Percentiles rank a stretch among this genome's conserved stretches.
Evolutionary conservation across 768 basidiomycete species (phyloP).

Genomic region (Chalciporus sphaerocephalus): DNA sequence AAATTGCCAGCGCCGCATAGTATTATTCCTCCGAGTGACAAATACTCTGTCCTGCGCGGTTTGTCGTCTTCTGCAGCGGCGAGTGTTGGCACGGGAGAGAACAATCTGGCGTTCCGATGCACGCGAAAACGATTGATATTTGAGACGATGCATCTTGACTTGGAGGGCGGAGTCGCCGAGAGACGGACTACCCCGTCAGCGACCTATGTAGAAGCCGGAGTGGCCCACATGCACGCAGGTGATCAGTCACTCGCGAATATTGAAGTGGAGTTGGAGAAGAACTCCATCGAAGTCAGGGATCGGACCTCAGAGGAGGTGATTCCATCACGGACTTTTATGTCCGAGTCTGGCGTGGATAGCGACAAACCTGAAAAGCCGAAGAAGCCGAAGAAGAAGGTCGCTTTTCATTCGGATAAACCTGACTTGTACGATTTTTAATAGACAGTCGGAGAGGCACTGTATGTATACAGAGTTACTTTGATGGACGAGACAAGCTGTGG

Average conservation of each 20-base stretch:
- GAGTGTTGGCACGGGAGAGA: constrained; percentile 75
- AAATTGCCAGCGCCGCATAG: constrained; percentile 71
- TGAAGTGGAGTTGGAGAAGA: constrained; percentile 42
- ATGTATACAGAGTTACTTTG: no score
- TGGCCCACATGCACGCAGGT: constrained; percentile 16
- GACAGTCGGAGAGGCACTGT: no score
- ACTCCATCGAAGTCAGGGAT: constrained; percentile 3
- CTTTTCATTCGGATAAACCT: constrained; percentile 60
- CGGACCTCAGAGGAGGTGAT: constrained; percentile 4
- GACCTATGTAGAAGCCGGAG: constrained; percentile 18
- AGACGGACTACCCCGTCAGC: constrained; percentile 57
- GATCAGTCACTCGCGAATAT: constrained; percentile 34
- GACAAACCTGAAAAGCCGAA: constrained; percentile 29
- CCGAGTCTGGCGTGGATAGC: constrained; percentile 2
- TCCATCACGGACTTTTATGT: constrained; percentile 4
- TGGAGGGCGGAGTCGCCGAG: constrained; percentile 81
- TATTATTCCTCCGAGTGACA: constrained; percentile 74
- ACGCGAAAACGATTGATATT: constrained; percentile 83
- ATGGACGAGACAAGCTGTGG: no score
- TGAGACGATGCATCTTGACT: constrained; percentile 85
- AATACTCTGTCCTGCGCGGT: constrained; percentile 79
- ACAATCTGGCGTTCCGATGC: constrained; percentile 93
- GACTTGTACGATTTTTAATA: constrained; percentile 72
- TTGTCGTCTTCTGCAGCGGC: constrained; percentile 52
- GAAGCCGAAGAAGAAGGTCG: constrained; percentile 62